Evolutionary conservation across 768 basidiomycete species (phyloP).

Genomic region (Boletus speciosus): DNA sequence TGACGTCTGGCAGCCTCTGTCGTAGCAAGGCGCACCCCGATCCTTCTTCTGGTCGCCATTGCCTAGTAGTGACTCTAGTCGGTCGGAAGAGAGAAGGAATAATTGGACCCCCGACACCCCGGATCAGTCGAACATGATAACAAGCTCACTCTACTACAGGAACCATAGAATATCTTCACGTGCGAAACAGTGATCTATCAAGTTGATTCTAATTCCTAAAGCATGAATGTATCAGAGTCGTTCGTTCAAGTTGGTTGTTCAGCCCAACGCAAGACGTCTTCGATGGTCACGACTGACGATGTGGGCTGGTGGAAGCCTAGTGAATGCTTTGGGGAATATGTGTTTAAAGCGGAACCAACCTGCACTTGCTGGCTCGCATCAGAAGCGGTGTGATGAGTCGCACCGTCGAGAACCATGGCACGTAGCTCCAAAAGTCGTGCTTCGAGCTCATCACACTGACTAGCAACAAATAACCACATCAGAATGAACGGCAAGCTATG

Average conservation of each 20-base stretch:
- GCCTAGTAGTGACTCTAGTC: neutral
- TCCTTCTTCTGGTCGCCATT: constrained; percentile 74
- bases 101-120: constrained; percentile 21
- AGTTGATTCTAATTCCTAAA: neutral
- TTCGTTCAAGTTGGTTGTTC: constrained; percentile 40
- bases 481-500: neutral
- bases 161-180: neutral
- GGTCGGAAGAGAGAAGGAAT: neutral
- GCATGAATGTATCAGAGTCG: neutral
- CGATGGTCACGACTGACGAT: constrained; percentile 13
- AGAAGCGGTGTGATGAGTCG: neutral
- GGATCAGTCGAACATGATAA: neutral
- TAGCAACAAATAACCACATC: constrained; percentile 22
- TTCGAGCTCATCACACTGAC: constrained; percentile 73
- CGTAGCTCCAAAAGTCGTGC: constrained; percentile 58
- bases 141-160: neutral
- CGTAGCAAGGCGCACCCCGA: constrained; percentile 71
- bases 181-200: neutral
- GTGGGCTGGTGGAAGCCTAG: constrained; percentile 7
- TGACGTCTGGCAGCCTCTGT: constrained; percentile 80
- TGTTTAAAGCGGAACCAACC: constrained; percentile 10
- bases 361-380: constrained; percentile 8
- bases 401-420: constrained; percentile 15
- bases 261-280: constrained; percentile 56
- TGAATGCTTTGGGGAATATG: neutral